phyloP scores from a whole-genome alignment of 768 basidiomycete genomes.

The Solioccasus polychromus region DNA sequence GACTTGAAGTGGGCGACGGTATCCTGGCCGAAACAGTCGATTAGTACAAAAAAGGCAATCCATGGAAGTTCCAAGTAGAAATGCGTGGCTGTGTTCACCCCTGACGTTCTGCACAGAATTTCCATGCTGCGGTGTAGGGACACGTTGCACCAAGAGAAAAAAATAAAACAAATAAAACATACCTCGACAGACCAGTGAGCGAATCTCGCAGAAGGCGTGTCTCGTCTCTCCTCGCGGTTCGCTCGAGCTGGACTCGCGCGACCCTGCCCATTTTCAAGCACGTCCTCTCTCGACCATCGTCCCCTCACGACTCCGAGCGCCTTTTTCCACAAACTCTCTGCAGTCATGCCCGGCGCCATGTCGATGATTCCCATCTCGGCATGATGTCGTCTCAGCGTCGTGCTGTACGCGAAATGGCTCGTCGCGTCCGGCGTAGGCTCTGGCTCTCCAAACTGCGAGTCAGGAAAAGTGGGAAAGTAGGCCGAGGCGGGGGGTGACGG shows the following conservation, averaged over 20 bases:
- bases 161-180: slow-evolving; percentile 20
- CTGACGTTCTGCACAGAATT: slow-evolving; percentile 8
- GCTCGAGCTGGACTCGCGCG: slow-evolving; percentile 8
- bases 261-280: slow-evolving; percentile 40
- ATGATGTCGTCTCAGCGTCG: slow-evolving; percentile 69
- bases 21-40: slow-evolving; percentile 45
- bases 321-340: slow-evolving; percentile 50
- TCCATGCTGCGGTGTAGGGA: not conserved
- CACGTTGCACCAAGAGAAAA: not conserved
- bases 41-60: slow-evolving; percentile 6
- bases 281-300: slow-evolving; percentile 15
- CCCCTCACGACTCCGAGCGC: slow-evolving; percentile 34
- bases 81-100: slow-evolving; percentile 8
- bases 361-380: slow-evolving; percentile 39
- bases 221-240: slow-evolving; percentile 33
- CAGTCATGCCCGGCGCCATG: slow-evolving; percentile 36
- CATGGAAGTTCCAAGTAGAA: slow-evolving; percentile 7
- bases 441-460: slow-evolving; percentile 44
- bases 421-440: slow-evolving; percentile 63
- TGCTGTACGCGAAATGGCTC: slow-evolving; percentile 80
- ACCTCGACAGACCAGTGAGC: slow-evolving; percentile 68
- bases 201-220: slow-evolving; percentile 66
- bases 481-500: slow-evolving; percentile 78
- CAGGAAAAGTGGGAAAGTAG: slow-evolving; percentile 66
- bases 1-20: slow-evolving; percentile 71